These are phyloP conservation scores for Blastocystis sp. DNA, from an alignment of 352 stramenopile species.

Conservation along the genomic window DNA sequence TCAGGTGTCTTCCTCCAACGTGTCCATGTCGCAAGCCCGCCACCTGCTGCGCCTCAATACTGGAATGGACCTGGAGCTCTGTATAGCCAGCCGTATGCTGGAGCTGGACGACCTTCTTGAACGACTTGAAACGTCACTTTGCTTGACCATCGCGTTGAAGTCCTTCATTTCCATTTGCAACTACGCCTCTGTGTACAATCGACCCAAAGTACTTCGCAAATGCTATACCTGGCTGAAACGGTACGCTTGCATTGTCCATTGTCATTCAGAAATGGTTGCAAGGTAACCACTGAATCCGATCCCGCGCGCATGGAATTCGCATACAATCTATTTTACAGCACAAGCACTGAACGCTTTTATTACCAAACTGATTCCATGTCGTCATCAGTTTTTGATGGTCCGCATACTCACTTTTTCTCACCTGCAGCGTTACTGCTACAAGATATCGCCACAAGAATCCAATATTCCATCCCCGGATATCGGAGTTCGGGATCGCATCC, in stretches of 20 bases:
- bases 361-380: not conserved
- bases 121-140: not conserved
- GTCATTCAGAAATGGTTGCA: not conserved
- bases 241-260: not conserved
- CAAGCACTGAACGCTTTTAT: not conserved
- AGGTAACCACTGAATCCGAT: not conserved
- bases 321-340: not conserved
- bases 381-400: not conserved
- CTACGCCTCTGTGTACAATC: slow-evolving; percentile 17
- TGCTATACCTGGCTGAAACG: slow-evolving; percentile 26
- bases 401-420: not conserved
- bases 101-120: not conserved
- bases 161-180: slow-evolving; percentile 9
- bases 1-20: not conserved
- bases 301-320: too few species aligned
- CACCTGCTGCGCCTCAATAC: not conserved
- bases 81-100: not conserved
- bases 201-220: not conserved
- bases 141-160: not conserved
- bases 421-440: not conserved
- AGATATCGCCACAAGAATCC: not conserved
- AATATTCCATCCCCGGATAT: slow-evolving; percentile 18
- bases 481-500: slow-evolving; percentile 6
- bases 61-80: slow-evolving; percentile 37
- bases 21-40: not conserved